A percentile compares a stretch with the other conserved stretches of the same genome.
phyloP scores from a whole-genome alignment of 257 asterid genomes.

The Primulina eburnea region DNA sequence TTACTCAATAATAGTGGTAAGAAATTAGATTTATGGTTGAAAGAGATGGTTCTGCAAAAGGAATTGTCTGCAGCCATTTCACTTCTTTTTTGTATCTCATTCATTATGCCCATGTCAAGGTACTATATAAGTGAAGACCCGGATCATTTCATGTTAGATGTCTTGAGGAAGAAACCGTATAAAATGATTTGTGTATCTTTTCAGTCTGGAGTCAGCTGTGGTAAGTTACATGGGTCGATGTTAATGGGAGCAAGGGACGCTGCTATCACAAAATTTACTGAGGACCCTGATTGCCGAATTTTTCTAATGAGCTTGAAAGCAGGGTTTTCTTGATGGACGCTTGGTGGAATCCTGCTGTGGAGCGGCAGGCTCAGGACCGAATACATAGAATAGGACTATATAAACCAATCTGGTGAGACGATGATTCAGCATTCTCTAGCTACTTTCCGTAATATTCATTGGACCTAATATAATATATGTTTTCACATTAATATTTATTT shows the following conservation, averaged over 20 bases:
- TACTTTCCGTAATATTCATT: neutral
- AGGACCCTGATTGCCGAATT: slow-evolving; percentile 81
- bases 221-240: slow-evolving; percentile 87
- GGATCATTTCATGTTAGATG: slow-evolving; percentile 19
- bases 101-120: no score
- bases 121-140: neutral
- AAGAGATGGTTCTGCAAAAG: no score
- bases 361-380: slow-evolving; percentile 95
- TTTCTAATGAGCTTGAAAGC: slow-evolving; percentile 95
- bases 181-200: slow-evolving; percentile 18
- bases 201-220: slow-evolving; percentile 82
- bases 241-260: slow-evolving; percentile 74
- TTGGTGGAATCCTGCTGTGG: slow-evolving; percentile 99
- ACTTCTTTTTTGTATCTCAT: no score
- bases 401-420: slow-evolving; percentile 72
- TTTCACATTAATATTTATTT: neutral
- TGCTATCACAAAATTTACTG: slow-evolving; percentile 71
- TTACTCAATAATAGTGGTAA: no score
- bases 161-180: slow-evolving; percentile 8
- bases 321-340: slow-evolving; percentile 99
- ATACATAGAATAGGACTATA: slow-evolving; percentile 92
- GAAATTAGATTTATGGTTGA: no score
- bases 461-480: neutral
- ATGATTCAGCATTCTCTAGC: slow-evolving; percentile 5
- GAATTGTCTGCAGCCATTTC: no score